These are phyloP conservation scores for Cornus florida DNA, from an alignment of 148 eudicot genomes.

Conservation along the genomic window DNA sequence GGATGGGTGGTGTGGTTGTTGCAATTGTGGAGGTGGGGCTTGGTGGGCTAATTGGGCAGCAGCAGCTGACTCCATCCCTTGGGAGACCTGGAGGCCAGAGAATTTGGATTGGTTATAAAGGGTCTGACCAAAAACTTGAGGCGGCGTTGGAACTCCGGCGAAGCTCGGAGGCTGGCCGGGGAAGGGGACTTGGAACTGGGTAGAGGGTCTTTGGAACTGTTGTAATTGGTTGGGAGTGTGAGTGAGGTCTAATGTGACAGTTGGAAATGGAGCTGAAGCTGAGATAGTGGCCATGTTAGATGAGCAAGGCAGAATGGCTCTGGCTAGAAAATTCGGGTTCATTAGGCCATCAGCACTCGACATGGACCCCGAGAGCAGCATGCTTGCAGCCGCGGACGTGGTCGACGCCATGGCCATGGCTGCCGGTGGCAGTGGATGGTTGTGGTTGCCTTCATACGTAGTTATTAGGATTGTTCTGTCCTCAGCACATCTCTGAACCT, in stretches of 20 bases:
- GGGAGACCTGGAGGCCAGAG: conserved; percentile 72
- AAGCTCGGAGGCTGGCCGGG: conserved; percentile 33
- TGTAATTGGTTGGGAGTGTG: conserved; percentile 61
- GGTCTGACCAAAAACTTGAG: conserved; percentile 50
- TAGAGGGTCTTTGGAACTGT: conserved; percentile 45
- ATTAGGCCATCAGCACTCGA: conserved; percentile 69
- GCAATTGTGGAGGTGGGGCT: conserved; percentile 10
- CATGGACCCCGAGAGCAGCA: conserved; percentile 94
- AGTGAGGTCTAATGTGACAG: conserved; percentile 88
- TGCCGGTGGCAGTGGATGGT: conserved; percentile 89
- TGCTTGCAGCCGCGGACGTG: conserved; percentile 83
- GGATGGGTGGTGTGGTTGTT: conserved; percentile 28
- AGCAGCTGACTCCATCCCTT: conserved; percentile 14
- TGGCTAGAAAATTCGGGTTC: conserved; percentile 82
- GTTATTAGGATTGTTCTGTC: conserved; percentile 77
- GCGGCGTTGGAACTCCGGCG: background rate
- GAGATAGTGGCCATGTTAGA: conserved; percentile 91
- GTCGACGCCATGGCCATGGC: conserved; percentile 95
- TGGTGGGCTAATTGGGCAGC: conserved; percentile 19
- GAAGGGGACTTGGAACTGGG: conserved; percentile 55
- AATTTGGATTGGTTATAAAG: conserved; percentile 67
- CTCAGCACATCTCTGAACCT: conserved; percentile 97
- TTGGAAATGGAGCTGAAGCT: conserved; percentile 94
- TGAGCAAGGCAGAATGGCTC: conserved; percentile 74
- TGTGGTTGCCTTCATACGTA: conserved; percentile 90